Evolutionary conservation across 2,329 filamentous ascomycete species (phyloP).

Genomic region (Leptographium flavum): DNA sequence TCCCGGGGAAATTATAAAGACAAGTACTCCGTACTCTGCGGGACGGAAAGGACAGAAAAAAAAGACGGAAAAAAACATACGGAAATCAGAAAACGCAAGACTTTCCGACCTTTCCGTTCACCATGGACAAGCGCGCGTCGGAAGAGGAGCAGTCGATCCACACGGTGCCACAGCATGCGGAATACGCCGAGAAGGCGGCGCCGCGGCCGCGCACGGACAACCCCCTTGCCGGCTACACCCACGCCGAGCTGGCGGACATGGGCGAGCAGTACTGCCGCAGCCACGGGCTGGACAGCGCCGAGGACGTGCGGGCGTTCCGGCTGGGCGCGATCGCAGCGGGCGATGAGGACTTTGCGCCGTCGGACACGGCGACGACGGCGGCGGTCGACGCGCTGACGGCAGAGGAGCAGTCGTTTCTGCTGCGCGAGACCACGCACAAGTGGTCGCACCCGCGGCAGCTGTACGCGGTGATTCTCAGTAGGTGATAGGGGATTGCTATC

Average conservation of each 20-base stretch:
- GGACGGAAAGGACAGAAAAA: too few species aligned
- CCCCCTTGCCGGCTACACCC: slow-evolving; percentile 24
- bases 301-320: slow-evolving; percentile 37
- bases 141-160: too few species aligned
- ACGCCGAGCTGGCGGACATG: slow-evolving; percentile 35
- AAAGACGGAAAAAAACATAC: too few species aligned
- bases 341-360: slow-evolving; percentile 19
- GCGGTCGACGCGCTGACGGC: slow-evolving; percentile 29
- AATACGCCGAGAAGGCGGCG: too few species aligned
- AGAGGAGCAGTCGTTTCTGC: slow-evolving; percentile 42
- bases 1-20: too few species aligned
- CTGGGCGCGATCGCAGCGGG: slow-evolving; percentile 45
- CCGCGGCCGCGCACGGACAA: slow-evolving; percentile 22
- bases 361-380: neutral
- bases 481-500: too few species aligned
- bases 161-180: neutral
- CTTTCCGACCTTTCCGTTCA: too few species aligned
- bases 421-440: slow-evolving; percentile 47
- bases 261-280: slow-evolving; percentile 42
- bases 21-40: too few species aligned
- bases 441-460: slow-evolving; percentile 56
- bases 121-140: too few species aligned
- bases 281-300: slow-evolving; percentile 32
- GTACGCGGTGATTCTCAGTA: slow-evolving; percentile 47
- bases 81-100: too few species aligned